phyloP scores from a whole-genome alignment of 2,329 filamentous ascomycete genomes.

The Xylaria sp. region DNA sequence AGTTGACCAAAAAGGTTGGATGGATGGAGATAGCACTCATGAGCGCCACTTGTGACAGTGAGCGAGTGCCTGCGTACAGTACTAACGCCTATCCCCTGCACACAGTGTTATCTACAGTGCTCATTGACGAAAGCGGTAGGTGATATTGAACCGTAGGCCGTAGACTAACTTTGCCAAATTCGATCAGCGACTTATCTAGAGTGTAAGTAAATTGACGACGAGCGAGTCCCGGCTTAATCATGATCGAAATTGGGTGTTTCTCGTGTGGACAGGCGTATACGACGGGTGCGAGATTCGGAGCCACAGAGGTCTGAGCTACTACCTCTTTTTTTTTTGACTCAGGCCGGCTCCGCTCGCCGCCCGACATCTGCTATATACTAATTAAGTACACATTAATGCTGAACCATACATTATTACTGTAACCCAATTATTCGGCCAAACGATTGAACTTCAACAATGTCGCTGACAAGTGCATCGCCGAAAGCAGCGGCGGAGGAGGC shows the following conservation, averaged over 20 bases:
- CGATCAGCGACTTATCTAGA: too few species aligned
- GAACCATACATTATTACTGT: not conserved
- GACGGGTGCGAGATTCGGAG: conserved; percentile 21
- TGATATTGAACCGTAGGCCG: not conserved
- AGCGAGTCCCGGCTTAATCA: not conserved
- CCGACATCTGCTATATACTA: not conserved
- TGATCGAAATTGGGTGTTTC: not conserved
- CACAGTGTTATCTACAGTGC: not conserved
- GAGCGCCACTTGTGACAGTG: too few species aligned
- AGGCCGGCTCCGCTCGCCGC: conserved; percentile 17
- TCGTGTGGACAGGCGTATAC: not conserved
- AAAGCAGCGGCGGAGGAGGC: conserved; percentile 77
- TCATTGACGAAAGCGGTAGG: not conserved
- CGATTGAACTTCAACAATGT: conserved; percentile 62
- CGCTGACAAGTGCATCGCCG: conserved; percentile 83
- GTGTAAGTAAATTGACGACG: not conserved
- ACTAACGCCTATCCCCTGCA: not conserved
- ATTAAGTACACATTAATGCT: not conserved
- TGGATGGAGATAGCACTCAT: too few species aligned
- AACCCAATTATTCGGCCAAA: not conserved
- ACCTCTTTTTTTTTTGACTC: conserved; percentile 8
- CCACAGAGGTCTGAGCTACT: not conserved
- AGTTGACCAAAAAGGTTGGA: too few species aligned
- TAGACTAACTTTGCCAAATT: not conserved
- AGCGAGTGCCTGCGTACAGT: not conserved